These are phyloP conservation scores for Populus hybrid DNA, from an alignment of 441 rosid genomes.

Conservation along the genomic window DNA sequence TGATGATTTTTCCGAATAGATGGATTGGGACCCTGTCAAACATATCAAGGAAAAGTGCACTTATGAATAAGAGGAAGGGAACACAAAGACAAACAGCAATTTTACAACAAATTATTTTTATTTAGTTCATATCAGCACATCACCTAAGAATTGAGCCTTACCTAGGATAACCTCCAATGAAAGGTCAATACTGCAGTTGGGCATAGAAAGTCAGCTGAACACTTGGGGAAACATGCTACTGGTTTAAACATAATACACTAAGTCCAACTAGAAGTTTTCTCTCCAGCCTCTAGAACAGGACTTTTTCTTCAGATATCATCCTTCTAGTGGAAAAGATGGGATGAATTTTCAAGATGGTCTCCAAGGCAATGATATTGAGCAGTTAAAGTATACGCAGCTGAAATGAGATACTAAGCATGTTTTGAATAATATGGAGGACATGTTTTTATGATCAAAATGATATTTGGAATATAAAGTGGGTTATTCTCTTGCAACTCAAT, in stretches of 20 bases:
- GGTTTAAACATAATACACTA: neutral
- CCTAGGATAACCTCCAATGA: neutral
- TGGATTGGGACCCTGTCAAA: constrained; percentile 43
- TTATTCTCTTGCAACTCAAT: neutral
- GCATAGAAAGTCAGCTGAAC: neutral
- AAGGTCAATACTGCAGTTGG: neutral
- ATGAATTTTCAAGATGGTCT: neutral
- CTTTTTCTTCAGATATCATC: neutral
- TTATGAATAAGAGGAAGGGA: constrained; percentile 9
- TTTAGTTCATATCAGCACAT: neutral
- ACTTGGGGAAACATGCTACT: neutral
- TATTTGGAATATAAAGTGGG: neutral
- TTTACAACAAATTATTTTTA: neutral
- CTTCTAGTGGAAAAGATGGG: neutral
- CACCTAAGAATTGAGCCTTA: neutral
- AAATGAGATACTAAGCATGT: neutral
- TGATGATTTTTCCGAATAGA: constrained; percentile 31
- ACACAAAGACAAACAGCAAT: neutral
- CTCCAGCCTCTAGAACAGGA: neutral
- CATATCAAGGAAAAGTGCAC: constrained; percentile 15
- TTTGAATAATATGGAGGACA: neutral
- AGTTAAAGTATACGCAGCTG: neutral
- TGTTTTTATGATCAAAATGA: neutral
- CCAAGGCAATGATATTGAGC: neutral
- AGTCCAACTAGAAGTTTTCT: neutral